Base-by-base conservation (phyloP, 768 basidiomycete genomes). In the Boletus reticuloceps region DNA sequence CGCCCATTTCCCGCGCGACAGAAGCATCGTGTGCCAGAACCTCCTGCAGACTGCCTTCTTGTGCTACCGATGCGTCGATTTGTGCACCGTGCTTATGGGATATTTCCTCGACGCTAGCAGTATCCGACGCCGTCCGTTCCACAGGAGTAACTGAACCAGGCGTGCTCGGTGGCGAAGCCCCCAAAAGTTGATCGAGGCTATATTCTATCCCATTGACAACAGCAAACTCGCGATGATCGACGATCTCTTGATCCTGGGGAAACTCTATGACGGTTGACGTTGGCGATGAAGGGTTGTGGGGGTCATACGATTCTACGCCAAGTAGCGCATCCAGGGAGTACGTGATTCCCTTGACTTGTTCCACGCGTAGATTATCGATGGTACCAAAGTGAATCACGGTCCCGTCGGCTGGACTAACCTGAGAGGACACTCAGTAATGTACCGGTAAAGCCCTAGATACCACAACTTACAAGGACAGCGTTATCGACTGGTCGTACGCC, bases 171-270 rank as follows among this genome's bases (percentile, higher is more conserved):
- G 66, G 58, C 8, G 72, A 66, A 8, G 74, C 66, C 22, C 96
- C 96, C 46, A 98, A 78, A 36, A 98, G 88, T 62, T 93, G 83
- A 48, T 88, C 85, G n/a, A 99, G 82, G 41, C 86, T 92, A 74
- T 99, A 98, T 65, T 91, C 87, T 64, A 99, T 97, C 43, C 95
- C 94, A 65, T 99, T 99, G 62, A 99, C 91, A 66, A 92, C 88
- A 5, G 96, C 97, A 65, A 99, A 99, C 58, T 95, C 88, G 58
- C 78, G 82, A 73, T 98, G 91, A 65, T 91, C 82, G 37, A 96
- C 89, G 74, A 81, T 78, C 54, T 84, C 80, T 60, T 79, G 76
- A 31, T 72, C 75, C 13, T 53, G n/a, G 32, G 74, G 73, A 58
- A 75, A 77, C 4, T 78, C 70, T 46, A 79, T 62, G 25, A 77